Evolutionary conservation across 208 protist genomes (phyloP).

Genomic region (Naegleria gruberi): DNA sequence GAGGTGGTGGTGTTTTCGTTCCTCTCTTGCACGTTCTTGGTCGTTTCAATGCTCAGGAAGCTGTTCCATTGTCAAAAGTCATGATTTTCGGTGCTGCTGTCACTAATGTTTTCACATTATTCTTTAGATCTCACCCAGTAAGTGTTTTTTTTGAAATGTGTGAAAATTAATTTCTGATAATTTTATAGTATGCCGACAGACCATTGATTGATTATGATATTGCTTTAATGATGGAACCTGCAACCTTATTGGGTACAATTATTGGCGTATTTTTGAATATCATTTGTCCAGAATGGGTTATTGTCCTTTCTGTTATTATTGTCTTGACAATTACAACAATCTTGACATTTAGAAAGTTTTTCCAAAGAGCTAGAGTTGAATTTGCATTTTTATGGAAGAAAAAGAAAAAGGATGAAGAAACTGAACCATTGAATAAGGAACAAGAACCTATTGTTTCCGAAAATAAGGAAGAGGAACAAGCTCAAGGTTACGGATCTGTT

Average conservation of each 20-base stretch:
- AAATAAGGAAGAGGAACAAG: not conserved
- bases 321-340: not conserved
- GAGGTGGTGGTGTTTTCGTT: not conserved
- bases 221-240: not conserved
- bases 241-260: constrained; percentile 1
- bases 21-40: not conserved
- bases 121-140: not conserved
- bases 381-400: not conserved
- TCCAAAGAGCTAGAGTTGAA: not conserved
- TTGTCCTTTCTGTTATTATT: not conserved
- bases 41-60: not conserved
- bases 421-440: not conserved
- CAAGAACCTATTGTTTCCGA: not conserved
- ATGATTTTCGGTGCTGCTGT: constrained; percentile 9
- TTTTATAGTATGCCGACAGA: not conserved
- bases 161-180: no score
- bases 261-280: constrained; percentile 26
- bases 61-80: not conserved
- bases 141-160: not conserved
- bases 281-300: constrained; percentile 8
- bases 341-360: not conserved
- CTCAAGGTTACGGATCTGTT: not conserved
- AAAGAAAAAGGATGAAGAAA: constrained; percentile 15
- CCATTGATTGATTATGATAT: constrained; percentile 4
- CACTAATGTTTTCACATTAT: not conserved